Evolutionary conservation across 257 asterid species (phyloP), one percentile per base, ranked within the genome.

Genomic region (Pogostemon cablin): DNA sequence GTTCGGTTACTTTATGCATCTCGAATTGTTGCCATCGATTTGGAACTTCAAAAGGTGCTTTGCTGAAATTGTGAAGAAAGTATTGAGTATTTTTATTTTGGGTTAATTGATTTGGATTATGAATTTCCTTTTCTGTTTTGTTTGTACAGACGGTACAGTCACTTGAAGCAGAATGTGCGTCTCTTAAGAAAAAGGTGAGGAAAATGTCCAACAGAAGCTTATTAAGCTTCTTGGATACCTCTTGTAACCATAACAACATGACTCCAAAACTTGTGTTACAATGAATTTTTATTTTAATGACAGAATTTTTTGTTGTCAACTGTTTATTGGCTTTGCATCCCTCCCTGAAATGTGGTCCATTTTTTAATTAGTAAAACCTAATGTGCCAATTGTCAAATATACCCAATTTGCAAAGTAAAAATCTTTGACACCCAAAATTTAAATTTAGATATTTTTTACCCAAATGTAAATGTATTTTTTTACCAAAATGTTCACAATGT

Each of bases 1-100:
- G 81, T 93, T 56, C 83, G 99, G 48, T 73, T 81, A 38, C 93
- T 93, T 75, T 93, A 89, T 76, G 96, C 96, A 12, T 68, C 93
- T 67, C 88, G 71, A 61, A 50, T 93, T 65, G 88, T 84, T 75
- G 88, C 84, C 57, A 67, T 85, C 12, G 96, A 93, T 40, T 88
- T 80, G 62, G 83, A 82, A 77, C 85, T 91, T 71, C 93, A 87
- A 73, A 85, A 89, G 97, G 99, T 93, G 66, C 60, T 57, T 48
- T 46, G 59, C 39, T 7, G 8, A 9, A 49, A 48, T 43, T 64
- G 12, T 4, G n/a, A n/a, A 50, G 62, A 62, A 56, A 12, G 17
- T 8, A 47, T 60, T 17, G 9, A 68, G 37, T 25, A 3, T 5
- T 48, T 37, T 44, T 8, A 6, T 40, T 37, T 65, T 69, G 37